Percentiles rank a stretch among this genome's conserved stretches.
Evolutionary conservation across 2,329 filamentous ascomycete species (phyloP).

Genomic region (Ustilaginoidea virens): DNA sequence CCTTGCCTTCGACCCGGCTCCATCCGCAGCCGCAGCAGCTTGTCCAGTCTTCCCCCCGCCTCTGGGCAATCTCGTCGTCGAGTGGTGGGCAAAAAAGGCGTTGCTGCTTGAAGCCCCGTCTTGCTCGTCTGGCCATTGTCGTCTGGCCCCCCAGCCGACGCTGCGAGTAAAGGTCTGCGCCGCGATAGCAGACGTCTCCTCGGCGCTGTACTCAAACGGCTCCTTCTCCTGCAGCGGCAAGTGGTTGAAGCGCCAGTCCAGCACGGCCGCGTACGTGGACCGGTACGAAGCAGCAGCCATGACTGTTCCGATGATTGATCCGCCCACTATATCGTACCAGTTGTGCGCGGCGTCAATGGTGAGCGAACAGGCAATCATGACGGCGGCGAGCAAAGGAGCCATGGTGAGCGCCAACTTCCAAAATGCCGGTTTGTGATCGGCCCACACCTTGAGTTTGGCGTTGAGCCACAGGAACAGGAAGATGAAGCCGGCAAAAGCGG

Average conservation of each 20-base stretch:
- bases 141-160: no score
- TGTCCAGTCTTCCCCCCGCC: no score
- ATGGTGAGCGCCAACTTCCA: constrained; percentile 49
- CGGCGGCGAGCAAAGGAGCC: constrained; percentile 43
- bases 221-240: constrained; percentile 37
- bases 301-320: constrained; percentile 44
- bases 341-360: constrained; percentile 53
- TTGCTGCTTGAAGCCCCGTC: no score
- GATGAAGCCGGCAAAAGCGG: constrained; percentile 46
- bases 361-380: constrained; percentile 43
- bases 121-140: no score
- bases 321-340: constrained; percentile 54
- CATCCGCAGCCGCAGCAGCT: no score
- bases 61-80: no score
- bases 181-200: no score
- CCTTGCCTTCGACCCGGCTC: no score
- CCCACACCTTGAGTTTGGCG: constrained; percentile 55
- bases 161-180: no score
- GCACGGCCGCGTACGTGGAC: constrained; percentile 50
- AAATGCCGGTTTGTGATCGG: constrained; percentile 48
- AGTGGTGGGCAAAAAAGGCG: no score
- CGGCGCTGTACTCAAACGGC: no score
- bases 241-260: constrained; percentile 55
- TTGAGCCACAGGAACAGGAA: constrained; percentile 56
- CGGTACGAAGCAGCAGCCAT: constrained; percentile 50